Conservation (phyloP, 768 basidiomycete genomes). For the Amanita jacksonii region DNA sequence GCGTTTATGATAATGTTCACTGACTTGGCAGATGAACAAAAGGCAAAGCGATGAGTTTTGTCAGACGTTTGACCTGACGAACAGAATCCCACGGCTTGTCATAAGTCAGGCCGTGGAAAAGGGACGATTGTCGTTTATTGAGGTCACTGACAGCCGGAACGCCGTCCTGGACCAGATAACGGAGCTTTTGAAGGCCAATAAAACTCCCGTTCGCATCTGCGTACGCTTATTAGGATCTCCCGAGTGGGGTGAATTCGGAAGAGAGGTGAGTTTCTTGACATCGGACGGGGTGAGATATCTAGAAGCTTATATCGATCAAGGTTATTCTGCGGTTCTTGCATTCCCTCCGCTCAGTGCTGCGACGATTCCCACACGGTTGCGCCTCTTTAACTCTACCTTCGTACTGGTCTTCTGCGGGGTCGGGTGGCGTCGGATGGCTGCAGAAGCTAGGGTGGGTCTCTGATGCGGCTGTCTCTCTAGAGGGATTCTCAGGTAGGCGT, state of each 20-base stretch:
- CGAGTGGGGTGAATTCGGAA: conserved; percentile 56
- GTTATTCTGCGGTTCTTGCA: conserved; percentile 67
- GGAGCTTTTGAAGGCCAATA: conserved; percentile 19
- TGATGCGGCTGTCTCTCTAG: conserved; percentile 65
- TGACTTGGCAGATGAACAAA: conserved; percentile 14
- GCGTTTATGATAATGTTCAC: conserved; percentile 1
- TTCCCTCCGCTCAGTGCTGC: conserved; percentile 50
- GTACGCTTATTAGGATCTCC: conserved; percentile 54
- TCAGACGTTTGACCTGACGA: conserved; percentile 63
- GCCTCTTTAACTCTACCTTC: conserved; percentile 63
- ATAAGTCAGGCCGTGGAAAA: conserved; percentile 33
- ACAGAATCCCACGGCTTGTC: conserved; percentile 42
- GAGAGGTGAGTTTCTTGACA: conserved; percentile 34
- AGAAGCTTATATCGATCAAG: conserved; percentile 24
- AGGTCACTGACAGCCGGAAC: conserved; percentile 10
- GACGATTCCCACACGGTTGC: conserved; percentile 47
- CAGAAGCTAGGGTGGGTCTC: conserved; percentile 72
- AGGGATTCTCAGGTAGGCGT: conserved; percentile 65
- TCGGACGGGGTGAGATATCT: background rate
- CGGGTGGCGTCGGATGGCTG: conserved; percentile 62
- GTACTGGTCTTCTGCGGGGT: conserved; percentile 45
- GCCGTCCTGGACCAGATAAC: conserved; percentile 19
- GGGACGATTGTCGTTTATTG: conserved; percentile 28
- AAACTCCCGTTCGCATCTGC: conserved; percentile 45
- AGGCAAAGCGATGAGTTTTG: conserved; percentile 54